These are phyloP conservation scores for Suillus brevipes DNA, from an alignment of 768 basidiomycete genomes.

Conservation along the genomic window DNA sequence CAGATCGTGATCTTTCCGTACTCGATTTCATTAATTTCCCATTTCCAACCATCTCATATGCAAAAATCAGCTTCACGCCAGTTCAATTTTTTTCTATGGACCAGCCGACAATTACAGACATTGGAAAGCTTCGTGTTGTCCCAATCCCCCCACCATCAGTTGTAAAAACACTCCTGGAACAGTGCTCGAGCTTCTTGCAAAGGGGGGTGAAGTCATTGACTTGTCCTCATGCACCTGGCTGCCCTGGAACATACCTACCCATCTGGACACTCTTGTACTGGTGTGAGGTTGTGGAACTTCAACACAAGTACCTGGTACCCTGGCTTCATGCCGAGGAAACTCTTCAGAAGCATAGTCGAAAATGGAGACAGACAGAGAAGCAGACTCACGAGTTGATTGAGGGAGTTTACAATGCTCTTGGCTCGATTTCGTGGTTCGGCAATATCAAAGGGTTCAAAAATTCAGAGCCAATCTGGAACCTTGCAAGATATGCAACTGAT, in stretches of 20 bases:
- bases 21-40: background rate
- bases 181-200: background rate
- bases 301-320: background rate
- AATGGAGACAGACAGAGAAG: background rate
- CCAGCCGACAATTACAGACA: background rate
- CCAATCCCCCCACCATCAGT: background rate
- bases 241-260: background rate
- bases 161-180: background rate
- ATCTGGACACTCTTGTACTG: background rate
- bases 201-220: background rate
- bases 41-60: background rate
- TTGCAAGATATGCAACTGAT: slow-evolving; percentile 3
- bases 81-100: background rate
- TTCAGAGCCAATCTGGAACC: background rate
- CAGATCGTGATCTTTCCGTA: background rate
- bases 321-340: background rate
- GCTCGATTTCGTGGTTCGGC: background rate
- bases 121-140: background rate
- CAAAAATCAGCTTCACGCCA: background rate
- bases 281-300: background rate
- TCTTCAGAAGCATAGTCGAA: background rate
- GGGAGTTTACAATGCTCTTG: background rate
- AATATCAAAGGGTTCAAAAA: background rate
- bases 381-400: background rate
- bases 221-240: background rate